Evolutionary conservation across 352 stramenopile genomes (phyloP), one percentile per base, ranked within the genome.

Genomic region (Globisporangium abappressorium): DNA sequence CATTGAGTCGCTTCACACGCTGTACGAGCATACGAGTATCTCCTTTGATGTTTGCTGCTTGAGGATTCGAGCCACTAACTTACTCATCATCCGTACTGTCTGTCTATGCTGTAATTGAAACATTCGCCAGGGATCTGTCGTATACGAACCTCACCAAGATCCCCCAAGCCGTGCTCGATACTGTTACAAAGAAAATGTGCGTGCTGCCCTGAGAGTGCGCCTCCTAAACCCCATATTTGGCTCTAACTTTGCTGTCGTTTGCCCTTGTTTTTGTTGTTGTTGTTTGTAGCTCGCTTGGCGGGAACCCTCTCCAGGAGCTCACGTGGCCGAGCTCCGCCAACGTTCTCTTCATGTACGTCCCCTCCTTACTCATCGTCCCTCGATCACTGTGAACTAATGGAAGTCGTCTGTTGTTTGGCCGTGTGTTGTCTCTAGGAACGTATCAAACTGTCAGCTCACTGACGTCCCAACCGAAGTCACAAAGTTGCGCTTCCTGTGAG

Each of bases 311-410:
- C 2, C 18, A 51, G 38, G 26, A 64, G 38, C 24, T 64, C 58
- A 26, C 24, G 15, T 64, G 58, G 58, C 41, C 58, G 15, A 64
- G 58, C 41, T 64, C 58, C 24, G 9, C 38, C 15, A 64, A 28
- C 41, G 26, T 55, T 64, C 58, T 41, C 41, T 64, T 64, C 58
- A 64, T 64, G 57, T 63, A 36, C 24, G 58, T 43, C 8, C 28
- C 26, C 9, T n/a, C 28, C 9, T 24, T 15, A n/a, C 4, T 12
- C 11, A 34, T 34, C 14, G 12, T 3, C 2, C 3, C 53, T n/a
- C 22, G 49, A 4, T 12, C 47, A 11, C 22, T 57, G 26, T 20
- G 22, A n/a, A 24, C 26, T 59, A 24, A 59, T n/a, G 54, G 18
- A n/a, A 3, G 8, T 20, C 26, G 12, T 8, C 7, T 28, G 14